Percentiles rank a stretch among this genome's conserved stretches.
Evolutionary conservation across 2,329 filamentous ascomycete species (phyloP).

Genomic region (Tolypocladium guangdongense): DNA sequence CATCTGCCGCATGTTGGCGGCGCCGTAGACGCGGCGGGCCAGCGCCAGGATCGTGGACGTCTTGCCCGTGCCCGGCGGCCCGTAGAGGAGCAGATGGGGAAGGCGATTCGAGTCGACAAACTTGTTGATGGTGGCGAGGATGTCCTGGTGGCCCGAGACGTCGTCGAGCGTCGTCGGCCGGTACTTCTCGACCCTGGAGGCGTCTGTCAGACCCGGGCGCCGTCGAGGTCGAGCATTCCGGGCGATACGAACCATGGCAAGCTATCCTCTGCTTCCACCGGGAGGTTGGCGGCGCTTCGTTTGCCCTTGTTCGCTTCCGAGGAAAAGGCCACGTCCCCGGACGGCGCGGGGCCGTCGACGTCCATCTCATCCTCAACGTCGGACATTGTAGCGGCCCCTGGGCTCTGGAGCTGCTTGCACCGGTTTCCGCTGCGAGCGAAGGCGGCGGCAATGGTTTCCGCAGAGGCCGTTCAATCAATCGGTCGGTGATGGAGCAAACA

Average conservation of each 20-base stretch:
- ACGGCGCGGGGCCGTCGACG: constrained; percentile 37
- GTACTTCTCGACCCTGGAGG: constrained; percentile 84
- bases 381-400: constrained; percentile 33
- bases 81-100: constrained; percentile 92
- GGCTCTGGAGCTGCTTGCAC: background rate
- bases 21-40: constrained; percentile 84
- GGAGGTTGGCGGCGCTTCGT: constrained; percentile 81
- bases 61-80: constrained; percentile 92
- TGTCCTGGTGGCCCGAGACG: constrained; percentile 94
- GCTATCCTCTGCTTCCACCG: constrained; percentile 86
- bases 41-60: constrained; percentile 93
- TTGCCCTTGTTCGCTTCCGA: constrained; percentile 79
- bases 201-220: background rate
- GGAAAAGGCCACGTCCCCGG: constrained; percentile 53
- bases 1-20: constrained; percentile 93
- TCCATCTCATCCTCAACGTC: constrained; percentile 53
- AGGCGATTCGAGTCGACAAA: constrained; percentile 91
- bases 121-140: constrained; percentile 93
- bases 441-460: background rate
- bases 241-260: constrained; percentile 63
- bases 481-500: background rate
- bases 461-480: background rate
- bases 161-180: constrained; percentile 79
- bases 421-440: background rate
- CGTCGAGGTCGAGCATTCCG: background rate